Base-by-base conservation (phyloP, 345 rosid genomes). In the Aurinia saxatilis region DNA sequence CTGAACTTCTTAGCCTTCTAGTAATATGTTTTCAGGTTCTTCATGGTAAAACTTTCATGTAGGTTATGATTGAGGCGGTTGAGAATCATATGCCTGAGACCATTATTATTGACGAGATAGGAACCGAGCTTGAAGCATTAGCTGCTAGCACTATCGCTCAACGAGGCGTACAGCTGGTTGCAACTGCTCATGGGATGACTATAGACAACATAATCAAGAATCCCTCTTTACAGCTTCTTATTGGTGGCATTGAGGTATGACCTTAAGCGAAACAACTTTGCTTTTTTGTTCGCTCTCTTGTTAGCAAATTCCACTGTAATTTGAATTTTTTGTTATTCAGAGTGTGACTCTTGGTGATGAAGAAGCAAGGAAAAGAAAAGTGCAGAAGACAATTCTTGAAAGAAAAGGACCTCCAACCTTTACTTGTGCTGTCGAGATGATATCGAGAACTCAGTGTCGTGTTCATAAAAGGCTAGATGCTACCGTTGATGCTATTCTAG, bases 61-160 rank as follows among this genome's bases (percentile, higher is more conserved):
- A 92, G 96, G 89, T 92, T 57, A 92, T 92, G 98, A 89, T 92
- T 46, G 98, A 92, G 90, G 98, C 96, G 4, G 93, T 92, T 37
- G 98, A 92, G 82, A 92, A 92, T 73, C 98, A 92, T 73, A 89
- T 87, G 96, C 96, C 98, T n/a, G 76, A 92, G 84, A 75, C 84
- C 21, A 85, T 92, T 62, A 89, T 88, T 21, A 92, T 89, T 5
- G 98, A 92, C 35, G 98, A 92, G 79, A 92, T 89, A 66, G 95
- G 98, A 63, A 92, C 97, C 5, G 96, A 89, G 81, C 91, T 89
- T 61, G 96, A 92, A 80, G 96, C 98, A 55, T 76, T 92, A 68
- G 98, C 98, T 54, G 95, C 98, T 55, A 84, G 96, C 73, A 92
- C 98, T 25, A 89, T 89, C 49, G 96, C 97, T 75, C 97, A 89